Percentiles rank a stretch among this genome's conserved stretches.
Conservation (phyloP, 1,139 yeast genomes). For the Lodderomyces parapsilosis region DNA sequence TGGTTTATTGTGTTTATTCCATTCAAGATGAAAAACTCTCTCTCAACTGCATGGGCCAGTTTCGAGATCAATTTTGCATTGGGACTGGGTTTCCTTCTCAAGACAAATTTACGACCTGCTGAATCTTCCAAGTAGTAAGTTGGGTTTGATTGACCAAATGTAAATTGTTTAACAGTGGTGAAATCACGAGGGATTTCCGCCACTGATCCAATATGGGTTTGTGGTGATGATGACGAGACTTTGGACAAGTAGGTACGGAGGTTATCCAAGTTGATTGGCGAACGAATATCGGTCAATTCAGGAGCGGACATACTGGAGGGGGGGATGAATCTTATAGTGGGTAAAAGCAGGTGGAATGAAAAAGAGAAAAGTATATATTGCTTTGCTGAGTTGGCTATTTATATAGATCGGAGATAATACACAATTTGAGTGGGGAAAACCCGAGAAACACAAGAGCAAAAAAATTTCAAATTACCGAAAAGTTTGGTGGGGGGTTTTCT, state of each 20-base stretch:
- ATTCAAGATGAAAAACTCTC: constrained; percentile 57
- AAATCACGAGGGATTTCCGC: constrained; percentile 10
- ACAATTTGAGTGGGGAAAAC: constrained; percentile 1
- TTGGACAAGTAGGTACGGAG: constrained; percentile 29
- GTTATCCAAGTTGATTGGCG: constrained; percentile 32
- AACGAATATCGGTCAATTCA: constrained; percentile 32
- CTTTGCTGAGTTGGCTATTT: too few relatives aligned
- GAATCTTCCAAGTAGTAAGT: constrained; percentile 52
- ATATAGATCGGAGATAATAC: neutral
- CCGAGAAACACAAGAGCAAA: neutral
- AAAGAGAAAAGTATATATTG: neutral
- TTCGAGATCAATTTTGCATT: constrained; percentile 51
- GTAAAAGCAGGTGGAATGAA: too few relatives aligned
- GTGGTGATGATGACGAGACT: constrained; percentile 2
- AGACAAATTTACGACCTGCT: constrained; percentile 42
- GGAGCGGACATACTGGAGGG: constrained; percentile 34
- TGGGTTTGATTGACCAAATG: constrained; percentile 69
- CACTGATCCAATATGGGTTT: constrained; percentile 19
- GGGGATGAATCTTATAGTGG: too few relatives aligned
- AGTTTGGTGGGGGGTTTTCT: too few relatives aligned
- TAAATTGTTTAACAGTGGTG: constrained; percentile 49
- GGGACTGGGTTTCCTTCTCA: constrained; percentile 63
- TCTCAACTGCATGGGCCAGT: constrained; percentile 65
- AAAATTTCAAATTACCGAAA: neutral
- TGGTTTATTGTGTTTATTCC: constrained; percentile 41